Conservation (phyloP, 176 grass and related monocot species). For the Oryza brachyantha region DNA sequence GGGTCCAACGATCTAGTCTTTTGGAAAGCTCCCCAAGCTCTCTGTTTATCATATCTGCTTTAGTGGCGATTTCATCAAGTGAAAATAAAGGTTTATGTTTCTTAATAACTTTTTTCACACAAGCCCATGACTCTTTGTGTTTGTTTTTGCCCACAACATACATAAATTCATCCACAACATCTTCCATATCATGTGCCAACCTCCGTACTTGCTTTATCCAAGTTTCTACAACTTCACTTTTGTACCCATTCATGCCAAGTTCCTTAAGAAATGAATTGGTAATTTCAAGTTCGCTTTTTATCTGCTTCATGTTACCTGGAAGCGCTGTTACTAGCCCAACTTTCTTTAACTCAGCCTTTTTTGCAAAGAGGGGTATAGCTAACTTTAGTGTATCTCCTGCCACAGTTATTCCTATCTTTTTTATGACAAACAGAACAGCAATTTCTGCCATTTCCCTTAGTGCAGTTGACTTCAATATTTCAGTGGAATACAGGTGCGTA, state of each 20-base stretch:
- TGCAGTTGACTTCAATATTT: background rate
- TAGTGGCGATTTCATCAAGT: too few species aligned
- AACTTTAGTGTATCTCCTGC: background rate
- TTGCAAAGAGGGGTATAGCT: background rate
- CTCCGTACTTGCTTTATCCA: background rate
- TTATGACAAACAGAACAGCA: background rate
- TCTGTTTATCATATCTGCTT: background rate
- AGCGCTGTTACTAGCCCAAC: background rate
- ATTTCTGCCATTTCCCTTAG: conserved; percentile 10
- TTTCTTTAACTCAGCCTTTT: background rate
- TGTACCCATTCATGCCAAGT: background rate
- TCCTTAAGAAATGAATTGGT: background rate
- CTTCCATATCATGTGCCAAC: background rate
- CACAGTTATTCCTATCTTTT: background rate
- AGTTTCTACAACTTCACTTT: background rate
- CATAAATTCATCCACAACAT: conserved; percentile 21
- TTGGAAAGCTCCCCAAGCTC: conserved; percentile 2
- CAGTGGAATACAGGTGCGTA: background rate
- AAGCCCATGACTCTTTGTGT: too few species aligned
- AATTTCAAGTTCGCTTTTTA: background rate
- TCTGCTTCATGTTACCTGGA: background rate
- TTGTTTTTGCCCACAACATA: conserved; percentile 1
- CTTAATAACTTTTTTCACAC: too few species aligned
- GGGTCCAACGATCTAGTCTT: conserved; percentile 4
- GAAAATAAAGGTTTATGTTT: too few species aligned